Evolutionary conservation across 108 stramenopile genomes (phyloP).

Genomic region (Chaetoceros muelleri): DNA sequence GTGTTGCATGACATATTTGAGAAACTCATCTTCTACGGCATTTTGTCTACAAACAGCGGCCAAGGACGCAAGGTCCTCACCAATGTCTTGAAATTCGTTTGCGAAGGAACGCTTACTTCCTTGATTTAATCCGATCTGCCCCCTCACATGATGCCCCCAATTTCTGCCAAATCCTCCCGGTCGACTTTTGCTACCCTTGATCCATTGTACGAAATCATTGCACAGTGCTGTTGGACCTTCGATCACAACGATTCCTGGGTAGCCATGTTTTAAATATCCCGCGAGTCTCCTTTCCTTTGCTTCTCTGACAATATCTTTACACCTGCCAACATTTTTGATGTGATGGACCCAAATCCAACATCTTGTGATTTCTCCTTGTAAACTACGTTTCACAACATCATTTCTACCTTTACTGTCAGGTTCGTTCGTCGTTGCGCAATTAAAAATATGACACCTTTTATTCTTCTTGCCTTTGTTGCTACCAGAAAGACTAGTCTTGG

Average conservation of each 20-base stretch:
- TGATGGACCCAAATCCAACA: constrained; percentile 61
- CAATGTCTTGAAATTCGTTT: constrained; percentile 22
- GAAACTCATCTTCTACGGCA: constrained; percentile 38
- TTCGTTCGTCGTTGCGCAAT: no score
- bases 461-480: no score
- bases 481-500: no score
- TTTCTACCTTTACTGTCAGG: neutral
- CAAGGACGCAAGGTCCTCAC: constrained; percentile 31
- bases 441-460: no score
- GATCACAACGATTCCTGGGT: constrained; percentile 39
- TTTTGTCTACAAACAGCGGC: constrained; percentile 17
- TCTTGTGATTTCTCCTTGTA: constrained; percentile 10
- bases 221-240: constrained; percentile 26
- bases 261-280: constrained; percentile 40
- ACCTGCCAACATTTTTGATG: constrained; percentile 22
- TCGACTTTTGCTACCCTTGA: constrained; percentile 46
- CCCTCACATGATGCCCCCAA: constrained; percentile 52
- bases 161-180: constrained; percentile 49
- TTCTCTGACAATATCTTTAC: constrained; percentile 27
- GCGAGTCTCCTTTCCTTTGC: constrained; percentile 21
- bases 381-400: neutral
- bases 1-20: constrained; percentile 44
- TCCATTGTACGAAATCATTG: constrained; percentile 35
- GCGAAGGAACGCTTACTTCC: constrained; percentile 9
- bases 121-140: constrained; percentile 16